Evolutionary conservation across 139 green algal species (phyloP).

Genomic region (Diplosphaera chodatii): DNA sequence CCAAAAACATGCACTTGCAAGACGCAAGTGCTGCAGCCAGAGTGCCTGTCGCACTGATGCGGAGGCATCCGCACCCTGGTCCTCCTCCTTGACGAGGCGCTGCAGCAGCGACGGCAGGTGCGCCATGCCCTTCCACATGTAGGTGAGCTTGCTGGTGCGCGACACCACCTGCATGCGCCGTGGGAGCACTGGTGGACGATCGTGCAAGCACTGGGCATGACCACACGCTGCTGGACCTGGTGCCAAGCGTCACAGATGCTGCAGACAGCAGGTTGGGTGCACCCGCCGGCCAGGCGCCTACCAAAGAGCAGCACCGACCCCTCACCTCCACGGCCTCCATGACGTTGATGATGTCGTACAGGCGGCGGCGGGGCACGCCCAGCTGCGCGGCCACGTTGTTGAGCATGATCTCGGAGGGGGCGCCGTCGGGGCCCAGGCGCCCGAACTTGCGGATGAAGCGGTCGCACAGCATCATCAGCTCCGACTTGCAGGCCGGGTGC

Average conservation of each 20-base stretch:
- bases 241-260: too few species aligned
- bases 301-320: too few species aligned
- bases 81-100: slow-evolving; percentile 25
- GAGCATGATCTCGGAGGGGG: slow-evolving; percentile 25
- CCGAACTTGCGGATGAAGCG: slow-evolving; percentile 39
- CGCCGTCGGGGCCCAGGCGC: slow-evolving; percentile 14
- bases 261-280: too few species aligned
- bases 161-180: slow-evolving; percentile 17
- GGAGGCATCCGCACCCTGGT: slow-evolving; percentile 4
- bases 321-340: slow-evolving; percentile 65
- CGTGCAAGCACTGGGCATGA: too few species aligned
- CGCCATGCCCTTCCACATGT: slow-evolving; percentile 37
- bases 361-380: slow-evolving; percentile 57
- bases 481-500: slow-evolving; percentile 24
- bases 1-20: too few species aligned
- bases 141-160: slow-evolving; percentile 42
- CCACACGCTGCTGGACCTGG: too few species aligned
- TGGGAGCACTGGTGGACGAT: too few species aligned
- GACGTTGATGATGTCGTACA: slow-evolving; percentile 87
- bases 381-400: slow-evolving; percentile 42
- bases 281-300: too few species aligned
- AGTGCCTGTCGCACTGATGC: too few species aligned
- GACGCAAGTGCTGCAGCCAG: too few species aligned
- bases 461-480: slow-evolving; percentile 46
- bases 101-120: slow-evolving; percentile 40